phyloP scores from a whole-genome alignment of 1,284 basidiomycete species.

The Boletellus sp. region DNA sequence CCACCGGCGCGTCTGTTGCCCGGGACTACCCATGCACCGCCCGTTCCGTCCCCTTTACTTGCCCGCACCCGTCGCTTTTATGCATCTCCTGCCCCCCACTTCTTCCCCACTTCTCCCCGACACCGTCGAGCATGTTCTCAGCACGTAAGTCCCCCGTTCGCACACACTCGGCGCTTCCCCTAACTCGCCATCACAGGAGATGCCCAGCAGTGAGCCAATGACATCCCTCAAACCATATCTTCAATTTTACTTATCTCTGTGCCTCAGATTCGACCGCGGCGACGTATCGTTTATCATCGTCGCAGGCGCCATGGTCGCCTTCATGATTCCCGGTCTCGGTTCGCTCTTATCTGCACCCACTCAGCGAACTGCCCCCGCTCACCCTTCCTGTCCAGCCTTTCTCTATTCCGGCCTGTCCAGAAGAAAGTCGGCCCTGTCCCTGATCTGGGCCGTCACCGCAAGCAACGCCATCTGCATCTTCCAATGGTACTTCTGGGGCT shows the following conservation, averaged over 20 bases:
- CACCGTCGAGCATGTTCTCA: constrained; percentile 12
- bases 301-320: constrained; percentile 75
- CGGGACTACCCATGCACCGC: not conserved
- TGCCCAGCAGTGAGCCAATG: constrained; percentile 25
- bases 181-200: constrained; percentile 20
- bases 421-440: constrained; percentile 66
- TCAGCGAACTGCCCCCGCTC: not conserved
- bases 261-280: constrained; percentile 57
- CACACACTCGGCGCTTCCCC: not conserved
- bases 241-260: constrained; percentile 6
- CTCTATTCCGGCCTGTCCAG: constrained; percentile 86
- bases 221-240: not conserved
- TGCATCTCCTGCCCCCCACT: constrained; percentile 2
- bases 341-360: constrained; percentile 10
- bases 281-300: constrained; percentile 78
- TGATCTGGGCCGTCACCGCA: constrained; percentile 69
- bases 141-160: constrained; percentile 13
- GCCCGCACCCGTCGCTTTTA: not conserved
- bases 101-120: not conserved
- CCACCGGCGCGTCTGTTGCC: not conserved
- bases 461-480: constrained; percentile 80
- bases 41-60: too few species aligned
- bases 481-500: constrained; percentile 89
- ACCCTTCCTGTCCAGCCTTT: constrained; percentile 49
- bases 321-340: constrained; percentile 79